Evolutionary conservation across 2,329 filamentous ascomycete genomes (phyloP), one percentile per base, ranked within the genome.

Genomic region (Sphaerulina vaccinii): DNA sequence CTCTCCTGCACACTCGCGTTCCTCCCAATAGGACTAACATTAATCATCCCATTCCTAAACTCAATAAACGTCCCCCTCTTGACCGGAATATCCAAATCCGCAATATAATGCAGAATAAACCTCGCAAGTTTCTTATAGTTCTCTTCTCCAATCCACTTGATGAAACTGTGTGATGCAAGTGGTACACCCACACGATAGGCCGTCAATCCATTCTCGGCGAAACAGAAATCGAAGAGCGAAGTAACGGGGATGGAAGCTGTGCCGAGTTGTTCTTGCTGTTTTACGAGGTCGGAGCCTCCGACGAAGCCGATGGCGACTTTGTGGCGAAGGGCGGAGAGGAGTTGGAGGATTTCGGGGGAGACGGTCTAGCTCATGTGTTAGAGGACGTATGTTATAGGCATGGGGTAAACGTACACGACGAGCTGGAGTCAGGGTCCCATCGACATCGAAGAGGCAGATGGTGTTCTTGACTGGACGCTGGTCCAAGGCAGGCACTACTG

Each of bases 211-310:
- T 99, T 99, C 78, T 99, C 93, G 53, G 90, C 79, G 77, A 99
- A 99, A 82, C 87, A 93, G 77, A 89, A 99, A 79, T 99, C 93
- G 78, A 99, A 99, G 66, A 97, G 84, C 56, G 83, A 78, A 46
- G 85, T 90, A 56, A 97, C 92, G 62, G 77, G 71, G 62, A 86
- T 79, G 52, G 80, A 75, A 21, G 81, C 70, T 3, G 82, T 80
- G 70, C 90, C 90, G 56, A 97, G 82, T 76, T 97, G 92, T 74
- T 97, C 93, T 74, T 97, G 90, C 75, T 97, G 93, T 79, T 99
- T 97, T 70, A 73, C 76, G 57, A 96, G 82, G 79, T 97, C 87
- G 65, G 88, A 93, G 70, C 93, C 93, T 66, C 93, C 93, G 56
- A 97, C 91, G 75, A 84, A 95, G 63, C 90, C 91, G 67, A 96